Evolutionary conservation across 2,329 filamentous ascomycete species (phyloP).

Genomic region (Aurifilum marmelostoma): DNA sequence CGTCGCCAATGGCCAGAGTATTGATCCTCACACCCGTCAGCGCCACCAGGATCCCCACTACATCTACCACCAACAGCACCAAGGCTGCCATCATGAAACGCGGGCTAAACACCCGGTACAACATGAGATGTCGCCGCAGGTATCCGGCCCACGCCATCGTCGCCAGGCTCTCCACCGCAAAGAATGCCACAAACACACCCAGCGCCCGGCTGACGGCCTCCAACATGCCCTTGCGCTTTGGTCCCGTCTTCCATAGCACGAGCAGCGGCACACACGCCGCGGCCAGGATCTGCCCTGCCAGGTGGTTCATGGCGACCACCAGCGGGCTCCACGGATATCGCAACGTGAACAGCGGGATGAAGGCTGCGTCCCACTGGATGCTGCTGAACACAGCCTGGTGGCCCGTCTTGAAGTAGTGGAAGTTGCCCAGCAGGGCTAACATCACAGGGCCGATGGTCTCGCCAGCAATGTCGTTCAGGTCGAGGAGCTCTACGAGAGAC

Average conservation of each 20-base stretch:
- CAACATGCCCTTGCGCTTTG: slow-evolving; percentile 70
- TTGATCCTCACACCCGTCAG: slow-evolving; percentile 76
- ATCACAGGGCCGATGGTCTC: slow-evolving; percentile 81
- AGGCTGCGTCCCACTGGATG: slow-evolving; percentile 96
- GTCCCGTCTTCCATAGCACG: slow-evolving; percentile 85
- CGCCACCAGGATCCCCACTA: slow-evolving; percentile 72
- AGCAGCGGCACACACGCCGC: slow-evolving; percentile 78
- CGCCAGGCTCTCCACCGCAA: slow-evolving; percentile 78
- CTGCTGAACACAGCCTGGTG: slow-evolving; percentile 86
- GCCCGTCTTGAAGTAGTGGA: slow-evolving; percentile 97
- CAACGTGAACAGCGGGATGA: slow-evolving; percentile 82
- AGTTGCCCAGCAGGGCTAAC: slow-evolving; percentile 85
- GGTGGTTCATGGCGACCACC: slow-evolving; percentile 82
- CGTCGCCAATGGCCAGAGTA: slow-evolving; percentile 76
- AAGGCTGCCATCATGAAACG: slow-evolving; percentile 82
- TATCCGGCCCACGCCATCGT: slow-evolving; percentile 91
- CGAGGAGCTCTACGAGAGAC: slow-evolving; percentile 68
- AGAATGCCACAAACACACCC: slow-evolving; percentile 78
- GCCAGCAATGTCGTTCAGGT: slow-evolving; percentile 62
- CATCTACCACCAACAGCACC: slow-evolving; percentile 74
- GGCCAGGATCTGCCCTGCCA: slow-evolving; percentile 84
- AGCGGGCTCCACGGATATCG: slow-evolving; percentile 89
- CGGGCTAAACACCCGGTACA: slow-evolving; percentile 91
- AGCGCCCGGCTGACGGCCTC: slow-evolving; percentile 72
- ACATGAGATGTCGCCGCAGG: slow-evolving; percentile 89